Base-by-base conservation (phyloP, 345 rosid genomes). In the Salix koriyanagi region DNA sequence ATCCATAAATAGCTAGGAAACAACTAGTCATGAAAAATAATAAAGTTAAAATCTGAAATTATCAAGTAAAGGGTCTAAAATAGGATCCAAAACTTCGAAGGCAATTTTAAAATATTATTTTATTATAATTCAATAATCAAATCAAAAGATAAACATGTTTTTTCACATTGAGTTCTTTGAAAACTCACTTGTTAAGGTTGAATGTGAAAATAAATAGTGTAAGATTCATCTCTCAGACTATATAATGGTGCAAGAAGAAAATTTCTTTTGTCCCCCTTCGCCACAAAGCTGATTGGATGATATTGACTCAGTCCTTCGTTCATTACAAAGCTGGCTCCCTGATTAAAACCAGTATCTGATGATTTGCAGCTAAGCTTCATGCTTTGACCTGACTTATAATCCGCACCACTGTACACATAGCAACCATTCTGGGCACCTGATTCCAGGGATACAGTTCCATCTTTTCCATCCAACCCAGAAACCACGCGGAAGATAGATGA, bases 221-320 rank as follows among this genome's bases (percentile, higher is more conserved):
- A 96, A 12, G 86, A 80, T 82, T 96, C 99, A 82, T 96, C 99
- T 74, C 86, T 86, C 28, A 89, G 84, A 86, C 90, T 93, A 48
- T 85, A 69, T 75, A 96, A 83, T 66, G 99, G 98, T 2, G 77
- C 81, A 81, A 96, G 78, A 77, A 96, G 86, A 82, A 91, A 96
- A 80, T 88, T 88, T 81, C 91, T 86, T n/a, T 70, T 76, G 0
- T 28, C 77, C 61, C 98, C 98, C 30, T 79, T 85, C 32, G 93
- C 94, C 65, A 87, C 88, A 23, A 96, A 96, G 86, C 97, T 96
- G 80, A 92, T 86, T 2, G 90, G 94, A 85, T 92, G 87, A 80
- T 93, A 96, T 25, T 82, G 72, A 36, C 88, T 77, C 4, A 86
- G 28, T 39, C 92, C 98, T 21, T 85, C 74, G 6, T 39, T 78